Evolutionary conservation across 2,329 filamentous ascomycete species (phyloP).

Genomic region (Talaromyces sp.): DNA sequence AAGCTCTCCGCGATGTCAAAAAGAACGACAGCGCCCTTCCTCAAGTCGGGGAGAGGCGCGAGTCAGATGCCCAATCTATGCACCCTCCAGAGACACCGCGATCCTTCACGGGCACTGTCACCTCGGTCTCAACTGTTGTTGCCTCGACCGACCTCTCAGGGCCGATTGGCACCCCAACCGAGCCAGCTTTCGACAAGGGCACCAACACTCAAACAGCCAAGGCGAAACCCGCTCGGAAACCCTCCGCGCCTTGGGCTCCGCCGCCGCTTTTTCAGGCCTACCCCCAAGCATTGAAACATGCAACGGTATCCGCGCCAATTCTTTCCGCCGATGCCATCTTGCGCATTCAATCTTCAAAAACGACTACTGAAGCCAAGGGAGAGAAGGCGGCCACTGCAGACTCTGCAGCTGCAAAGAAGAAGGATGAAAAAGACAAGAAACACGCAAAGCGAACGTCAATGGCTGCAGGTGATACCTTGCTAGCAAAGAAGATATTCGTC

Average conservation of each 20-base stretch:
- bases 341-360: conserved; percentile 42
- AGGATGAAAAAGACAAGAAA: conserved; percentile 29
- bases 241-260: conserved; percentile 51
- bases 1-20: conserved; percentile 21
- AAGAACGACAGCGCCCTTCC: conserved; percentile 24
- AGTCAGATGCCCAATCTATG: conserved; percentile 13
- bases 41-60: conserved; percentile 26
- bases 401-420: conserved; percentile 23
- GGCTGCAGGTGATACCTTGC: conserved; percentile 34
- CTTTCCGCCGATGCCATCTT: conserved; percentile 65
- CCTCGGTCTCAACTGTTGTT: conserved; percentile 21
- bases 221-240: conserved; percentile 17
- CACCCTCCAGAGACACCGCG: conserved; percentile 16
- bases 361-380: conserved; percentile 11
- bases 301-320: conserved; percentile 61
- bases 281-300: conserved; percentile 74
- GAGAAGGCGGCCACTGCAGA: conserved; percentile 14
- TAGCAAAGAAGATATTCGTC: conserved; percentile 42
- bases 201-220: conserved; percentile 16
- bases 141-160: conserved; percentile 16
- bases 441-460: conserved; percentile 31
- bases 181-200: conserved; percentile 2
- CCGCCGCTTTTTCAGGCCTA: conserved; percentile 84
- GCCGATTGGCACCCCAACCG: conserved; percentile 5
- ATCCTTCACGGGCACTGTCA: conserved; percentile 19